Evolutionary conservation across 805 yeast genomes (phyloP), one percentile per base, ranked within the genome.

Genomic region (Scheffersomyces coipomensis): DNA sequence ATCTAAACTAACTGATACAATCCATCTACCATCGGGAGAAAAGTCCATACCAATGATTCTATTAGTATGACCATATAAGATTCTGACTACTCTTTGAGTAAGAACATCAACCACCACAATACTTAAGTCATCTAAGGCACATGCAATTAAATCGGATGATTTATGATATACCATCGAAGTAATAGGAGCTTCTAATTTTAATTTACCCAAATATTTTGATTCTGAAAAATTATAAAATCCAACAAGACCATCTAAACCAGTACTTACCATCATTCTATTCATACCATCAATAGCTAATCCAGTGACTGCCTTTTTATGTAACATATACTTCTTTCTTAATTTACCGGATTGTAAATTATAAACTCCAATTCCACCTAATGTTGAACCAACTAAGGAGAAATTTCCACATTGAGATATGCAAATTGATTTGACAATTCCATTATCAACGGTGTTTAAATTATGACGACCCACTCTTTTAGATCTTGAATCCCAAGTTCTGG

Each of bases 1-100:
- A 58, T 93, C 99, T 44, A 89, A 69, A 1, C 89, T 76, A 1
- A 87, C 81, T 18, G 93, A 80, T 7, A 93, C 81, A 25, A 93
- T 67, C 97, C 98, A 93, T 59, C 97, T 80, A 25, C 97, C 98
- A 59, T 90, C 91, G 4, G 96, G 95, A 3, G 95, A 83, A 56
- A 93, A 91, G 58, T 88, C 97, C 58, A 91, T 62, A 1, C 87
- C 75, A 0, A 97, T 89, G 47, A 93, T 81, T 53, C 96, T 75
- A 61, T 90, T 89, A 10, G 84, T 74, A 56, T 93, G 99, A 4
- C 99, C 99, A 68, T 80, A 81, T 42, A 93, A 70, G 45, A 83
- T 85, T 71, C 99, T 83, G 23, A 95, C 91, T 24, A 88, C 78
- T 50, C 78, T 81, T 53, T 81, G 88, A 0, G 97, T 88, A 2